phyloP scores from a whole-genome alignment of 179 eudicot genomes.

The Silene noctiflora region DNA sequence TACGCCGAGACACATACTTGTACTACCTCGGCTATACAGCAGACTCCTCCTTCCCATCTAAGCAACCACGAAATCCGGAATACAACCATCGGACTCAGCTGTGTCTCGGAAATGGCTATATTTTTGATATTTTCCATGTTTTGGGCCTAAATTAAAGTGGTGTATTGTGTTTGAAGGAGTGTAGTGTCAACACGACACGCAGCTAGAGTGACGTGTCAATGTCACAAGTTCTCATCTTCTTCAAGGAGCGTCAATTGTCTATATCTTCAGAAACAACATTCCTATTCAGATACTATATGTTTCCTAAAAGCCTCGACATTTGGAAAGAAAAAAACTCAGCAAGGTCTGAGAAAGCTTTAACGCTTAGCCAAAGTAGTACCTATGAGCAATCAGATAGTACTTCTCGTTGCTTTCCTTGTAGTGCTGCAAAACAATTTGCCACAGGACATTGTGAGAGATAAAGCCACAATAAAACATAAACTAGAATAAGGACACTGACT shows the following conservation, averaged over 20 bases:
- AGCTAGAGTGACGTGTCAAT: not conserved
- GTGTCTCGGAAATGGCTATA: not conserved
- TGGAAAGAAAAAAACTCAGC: not conserved
- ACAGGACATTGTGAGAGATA: constrained; percentile 17
- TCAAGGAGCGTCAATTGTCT: not conserved
- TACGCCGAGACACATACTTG: not conserved
- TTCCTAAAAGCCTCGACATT: not conserved
- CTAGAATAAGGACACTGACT: not conserved
- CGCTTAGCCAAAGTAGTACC: constrained; percentile 37
- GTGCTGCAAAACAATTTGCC: constrained; percentile 59
- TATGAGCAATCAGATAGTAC: constrained; percentile 96
- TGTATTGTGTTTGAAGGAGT: not conserved
- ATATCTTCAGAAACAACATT: not conserved
- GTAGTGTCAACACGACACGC: not conserved
- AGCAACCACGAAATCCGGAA: too few relatives aligned
- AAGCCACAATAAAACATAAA: not conserved
- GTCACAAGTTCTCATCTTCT: not conserved
- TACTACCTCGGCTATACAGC: not conserved
- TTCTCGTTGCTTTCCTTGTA: constrained; percentile 99
- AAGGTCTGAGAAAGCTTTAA: not conserved
- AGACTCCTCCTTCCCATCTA: constrained; percentile 4
- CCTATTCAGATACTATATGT: not conserved
- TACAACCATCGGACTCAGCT: not conserved
- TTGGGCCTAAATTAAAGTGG: not conserved
- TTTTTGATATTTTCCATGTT: not conserved